Conservation (phyloP, 768 basidiomycete species). For the Tephrocybe rancida region DNA sequence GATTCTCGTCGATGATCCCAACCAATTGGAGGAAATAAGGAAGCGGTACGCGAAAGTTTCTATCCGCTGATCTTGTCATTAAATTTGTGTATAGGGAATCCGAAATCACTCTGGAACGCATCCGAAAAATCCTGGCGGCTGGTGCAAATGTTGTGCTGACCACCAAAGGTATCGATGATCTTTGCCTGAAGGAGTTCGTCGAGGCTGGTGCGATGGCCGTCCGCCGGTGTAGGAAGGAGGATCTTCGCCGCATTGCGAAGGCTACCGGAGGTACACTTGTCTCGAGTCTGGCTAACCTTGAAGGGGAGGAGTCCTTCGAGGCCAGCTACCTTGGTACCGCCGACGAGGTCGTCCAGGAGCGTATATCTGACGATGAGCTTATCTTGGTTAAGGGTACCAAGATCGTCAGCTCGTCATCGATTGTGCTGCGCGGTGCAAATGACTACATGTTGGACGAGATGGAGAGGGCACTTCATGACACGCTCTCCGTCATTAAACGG, state of each 20-base stretch:
- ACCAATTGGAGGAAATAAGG: constrained; percentile 95
- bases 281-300: constrained; percentile 91
- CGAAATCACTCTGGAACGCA: constrained; percentile 94
- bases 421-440: constrained; percentile 95
- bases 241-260: constrained; percentile 94
- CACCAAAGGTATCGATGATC: constrained; percentile 98
- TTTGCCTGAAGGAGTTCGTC: constrained; percentile 97
- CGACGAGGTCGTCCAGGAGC: constrained; percentile 95
- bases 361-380: constrained; percentile 97
- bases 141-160: constrained; percentile 98
- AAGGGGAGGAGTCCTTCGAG: constrained; percentile 98
- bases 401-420: constrained; percentile 90
- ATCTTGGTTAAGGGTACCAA: constrained; percentile 98
- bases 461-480: constrained; percentile 96
- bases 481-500: constrained; percentile 92
- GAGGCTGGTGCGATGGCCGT: constrained; percentile 99
- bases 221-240: constrained; percentile 96
- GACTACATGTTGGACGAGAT: constrained; percentile 99
- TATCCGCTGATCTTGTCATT: not conserved
- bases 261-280: constrained; percentile 95
- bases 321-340: constrained; percentile 87
- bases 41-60: constrained; percentile 60
- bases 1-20: constrained; percentile 94
- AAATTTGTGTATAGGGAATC: constrained; percentile 67
- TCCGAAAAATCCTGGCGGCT: constrained; percentile 92